Percentiles rank a stretch among this genome's conserved stretches.
Conservation (phyloP, 2,329 filamentous ascomycete species). For the Venturia nashicola region DNA sequence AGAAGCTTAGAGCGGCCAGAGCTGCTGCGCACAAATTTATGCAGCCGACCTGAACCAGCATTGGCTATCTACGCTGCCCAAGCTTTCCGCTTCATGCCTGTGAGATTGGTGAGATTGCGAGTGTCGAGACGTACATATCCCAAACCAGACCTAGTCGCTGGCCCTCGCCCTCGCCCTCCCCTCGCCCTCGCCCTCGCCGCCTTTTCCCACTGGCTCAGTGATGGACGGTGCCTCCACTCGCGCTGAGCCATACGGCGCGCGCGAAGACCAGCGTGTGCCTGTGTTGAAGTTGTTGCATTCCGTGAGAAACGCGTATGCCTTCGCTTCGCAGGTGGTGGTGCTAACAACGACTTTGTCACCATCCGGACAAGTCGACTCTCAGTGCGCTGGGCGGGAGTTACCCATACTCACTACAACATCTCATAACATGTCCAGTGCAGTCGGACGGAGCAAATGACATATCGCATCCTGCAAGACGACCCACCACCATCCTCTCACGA, state of each 20-base stretch:
- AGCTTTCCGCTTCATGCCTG: neutral
- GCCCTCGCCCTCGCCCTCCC: no score
- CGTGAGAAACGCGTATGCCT: neutral
- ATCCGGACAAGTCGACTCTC: neutral
- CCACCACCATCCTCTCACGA: neutral
- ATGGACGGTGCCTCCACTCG: constrained; percentile 1
- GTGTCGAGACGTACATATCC: constrained; percentile 7
- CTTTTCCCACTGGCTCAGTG: constrained; percentile 4
- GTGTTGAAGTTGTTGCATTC: neutral
- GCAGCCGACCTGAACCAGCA: constrained; percentile 2
- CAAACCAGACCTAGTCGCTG: neutral
- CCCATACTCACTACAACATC: no score
- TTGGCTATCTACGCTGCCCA: neutral
- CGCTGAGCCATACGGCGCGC: neutral
- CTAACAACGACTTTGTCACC: neutral
- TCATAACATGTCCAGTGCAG: neutral
- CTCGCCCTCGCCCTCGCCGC: constrained; percentile 3
- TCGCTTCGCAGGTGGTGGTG: neutral
- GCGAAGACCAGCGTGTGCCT: neutral
- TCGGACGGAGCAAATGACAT: neutral
- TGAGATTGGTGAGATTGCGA: constrained; percentile 9
- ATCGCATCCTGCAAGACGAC: neutral
- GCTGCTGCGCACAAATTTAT: constrained; percentile 2
- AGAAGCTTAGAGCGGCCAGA: constrained; percentile 12
- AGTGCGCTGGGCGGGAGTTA: no score